Percentiles rank a stretch among this genome's conserved stretches.
phyloP scores from a whole-genome alignment of 2,329 filamentous ascomycete genomes.

The Massarina eburnea region DNA sequence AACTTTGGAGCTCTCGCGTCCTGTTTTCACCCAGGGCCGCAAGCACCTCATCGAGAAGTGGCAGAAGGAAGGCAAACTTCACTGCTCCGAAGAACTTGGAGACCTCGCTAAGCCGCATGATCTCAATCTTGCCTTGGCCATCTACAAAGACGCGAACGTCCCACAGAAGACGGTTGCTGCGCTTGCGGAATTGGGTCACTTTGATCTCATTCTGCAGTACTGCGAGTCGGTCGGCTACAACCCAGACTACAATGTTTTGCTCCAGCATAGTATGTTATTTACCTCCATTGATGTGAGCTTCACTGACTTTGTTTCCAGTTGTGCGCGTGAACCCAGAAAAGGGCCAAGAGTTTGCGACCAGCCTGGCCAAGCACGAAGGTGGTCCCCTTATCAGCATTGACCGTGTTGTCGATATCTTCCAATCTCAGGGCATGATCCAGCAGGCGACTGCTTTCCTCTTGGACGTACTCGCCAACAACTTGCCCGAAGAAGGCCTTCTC shows the following conservation, averaged over 20 bases:
- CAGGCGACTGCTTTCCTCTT: slow-evolving; percentile 97
- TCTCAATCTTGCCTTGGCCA: slow-evolving; percentile 78
- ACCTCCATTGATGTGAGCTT: background rate
- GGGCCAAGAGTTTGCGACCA: slow-evolving; percentile 90
- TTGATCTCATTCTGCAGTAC: slow-evolving; percentile 95
- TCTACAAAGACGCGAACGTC: slow-evolving; percentile 89
- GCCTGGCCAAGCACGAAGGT: slow-evolving; percentile 84
- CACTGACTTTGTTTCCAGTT: slow-evolving; percentile 9
- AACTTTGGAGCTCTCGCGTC: slow-evolving; percentile 88
- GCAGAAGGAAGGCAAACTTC: slow-evolving; percentile 93
- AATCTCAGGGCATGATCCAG: slow-evolving; percentile 96
- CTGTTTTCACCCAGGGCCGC: slow-evolving; percentile 88
- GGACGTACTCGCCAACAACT: slow-evolving; percentile 92
- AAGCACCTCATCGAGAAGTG: slow-evolving; percentile 98
- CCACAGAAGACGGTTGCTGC: slow-evolving; percentile 93
- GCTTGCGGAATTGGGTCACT: slow-evolving; percentile 93
- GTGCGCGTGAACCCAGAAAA: slow-evolving; percentile 90
- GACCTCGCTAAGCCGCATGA: slow-evolving; percentile 92
- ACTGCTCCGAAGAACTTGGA: slow-evolving; percentile 93
- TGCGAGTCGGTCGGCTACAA: slow-evolving; percentile 81
- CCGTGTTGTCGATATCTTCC: slow-evolving; percentile 95
- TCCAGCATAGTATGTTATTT: slow-evolving; percentile 67
- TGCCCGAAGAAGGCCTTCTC: slow-evolving; percentile 86
- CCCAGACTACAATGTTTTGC: slow-evolving; percentile 89
- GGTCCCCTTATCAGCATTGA: slow-evolving; percentile 89